Base-by-base conservation (phyloP, 345 rosid species). In the Eutrema heterophyllum region DNA sequence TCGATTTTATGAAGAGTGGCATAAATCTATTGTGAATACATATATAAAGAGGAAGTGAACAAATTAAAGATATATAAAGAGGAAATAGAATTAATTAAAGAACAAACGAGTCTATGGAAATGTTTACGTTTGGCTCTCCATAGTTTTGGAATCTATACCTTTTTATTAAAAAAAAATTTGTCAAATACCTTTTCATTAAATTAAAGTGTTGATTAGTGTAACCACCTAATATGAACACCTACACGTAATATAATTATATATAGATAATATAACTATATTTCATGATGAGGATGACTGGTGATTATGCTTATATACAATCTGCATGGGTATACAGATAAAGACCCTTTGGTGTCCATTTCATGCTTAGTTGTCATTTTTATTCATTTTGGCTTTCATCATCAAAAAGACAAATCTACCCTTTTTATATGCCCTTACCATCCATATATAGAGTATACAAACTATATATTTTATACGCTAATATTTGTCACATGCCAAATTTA, bases 151-250 rank as follows among this genome's bases (percentile, higher is more conserved):
- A 76, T 76, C 46, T 69, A 76, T 63, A 54, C 58, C 58, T 61
- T 68, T 61, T 35, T 50, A 67, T 18, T 58, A n/a, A n/a, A n/a
- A n/a, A n/a, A n/a, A n/a, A n/a, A n/a, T 58, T 66, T 66, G 72
- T 58, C 67, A 40, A 73, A 60, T 11, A 36, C 24, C 56, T 68
- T 75, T 75, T 51, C 44, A 75, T 61, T 44, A 61, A 64, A 13
- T 63, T 64, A 76, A 76, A 46, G 58, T 45, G 67, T 63, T 55
- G 71, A 63, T 76, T 45, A 76, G 75, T 76, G 80, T 76, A 70
- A 70, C 71, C 70, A 61, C 79, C 71, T 69, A 62, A 69, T 62
- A 15, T 61, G 49, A 54, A 43, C 51, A 63, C 44, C 16, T 62
- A 59, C 58, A 59, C 68, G 68, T 30, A 44, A 67, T 41, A 52